A percentile compares a stretch with the other conserved stretches of the same genome.
phyloP scores from a whole-genome alignment of 495 filamentous ascomycete species.

The Tuber magnatum region DNA sequence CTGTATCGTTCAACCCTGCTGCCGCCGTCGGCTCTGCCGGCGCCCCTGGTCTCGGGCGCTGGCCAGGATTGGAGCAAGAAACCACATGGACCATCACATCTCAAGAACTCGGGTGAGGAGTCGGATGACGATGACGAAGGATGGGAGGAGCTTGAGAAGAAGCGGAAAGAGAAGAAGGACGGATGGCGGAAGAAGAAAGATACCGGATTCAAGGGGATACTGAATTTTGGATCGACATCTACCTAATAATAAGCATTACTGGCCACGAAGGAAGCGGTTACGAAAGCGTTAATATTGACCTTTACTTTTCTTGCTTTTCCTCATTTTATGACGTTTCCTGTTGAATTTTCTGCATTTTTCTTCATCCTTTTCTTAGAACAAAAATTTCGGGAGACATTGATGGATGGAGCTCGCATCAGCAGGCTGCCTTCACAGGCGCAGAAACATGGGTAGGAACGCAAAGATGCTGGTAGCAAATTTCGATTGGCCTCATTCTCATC shows the following conservation, averaged over 20 bases:
- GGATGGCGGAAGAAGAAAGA: conserved; percentile 40
- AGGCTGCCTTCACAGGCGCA: conserved; percentile 36
- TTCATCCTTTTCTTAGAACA: conserved; percentile 36
- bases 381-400: conserved; percentile 28
- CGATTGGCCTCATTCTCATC: conserved; percentile 31
- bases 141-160: conserved; percentile 39
- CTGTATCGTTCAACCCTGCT: conserved; percentile 59
- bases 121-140: conserved; percentile 37
- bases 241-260: conserved; percentile 22
- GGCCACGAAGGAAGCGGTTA: conserved; percentile 8
- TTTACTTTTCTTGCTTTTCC: conserved; percentile 24
- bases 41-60: conserved; percentile 48
- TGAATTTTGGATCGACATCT: conserved; percentile 33
- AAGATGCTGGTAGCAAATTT: conserved; percentile 29
- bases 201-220: conserved; percentile 36
- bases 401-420: conserved; percentile 32
- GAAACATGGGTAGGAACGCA: conserved; percentile 21
- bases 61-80: conserved; percentile 48
- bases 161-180: conserved; percentile 39
- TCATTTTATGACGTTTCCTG: conserved; percentile 27
- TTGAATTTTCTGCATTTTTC: conserved; percentile 21
- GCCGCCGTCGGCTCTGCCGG: conserved; percentile 41
- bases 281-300: conserved; percentile 20
- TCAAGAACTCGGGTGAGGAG: conserved; percentile 29
- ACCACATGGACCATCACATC: conserved; percentile 34